Evolutionary conservation across 164 flowering plant species (phyloP).

Genomic region (Kalanchoe fedtschenkoi): DNA sequence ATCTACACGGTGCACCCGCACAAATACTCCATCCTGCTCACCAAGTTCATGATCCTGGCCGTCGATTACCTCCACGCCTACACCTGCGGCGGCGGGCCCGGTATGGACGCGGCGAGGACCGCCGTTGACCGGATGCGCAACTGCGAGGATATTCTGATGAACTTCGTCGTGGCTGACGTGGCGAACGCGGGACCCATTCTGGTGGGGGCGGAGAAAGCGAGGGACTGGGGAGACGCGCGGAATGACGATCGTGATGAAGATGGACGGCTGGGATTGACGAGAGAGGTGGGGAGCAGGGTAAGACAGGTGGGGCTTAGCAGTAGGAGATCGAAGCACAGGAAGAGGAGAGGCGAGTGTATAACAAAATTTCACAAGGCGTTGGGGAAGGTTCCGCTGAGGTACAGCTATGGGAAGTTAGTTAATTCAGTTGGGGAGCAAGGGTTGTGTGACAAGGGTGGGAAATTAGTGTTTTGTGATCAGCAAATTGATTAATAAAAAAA

Average conservation of each 20-base stretch:
- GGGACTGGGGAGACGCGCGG: slow-evolving; percentile 76
- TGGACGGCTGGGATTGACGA: slow-evolving; percentile 8
- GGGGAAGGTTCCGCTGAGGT: slow-evolving; percentile 72
- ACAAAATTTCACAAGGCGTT: slow-evolving; percentile 56
- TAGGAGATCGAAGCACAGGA: slow-evolving; percentile 57
- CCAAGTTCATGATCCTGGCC: slow-evolving; percentile 62
- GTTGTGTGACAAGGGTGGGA: slow-evolving; percentile 60
- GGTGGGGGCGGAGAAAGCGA: slow-evolving; percentile 50
- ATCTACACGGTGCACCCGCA: slow-evolving; percentile 75
- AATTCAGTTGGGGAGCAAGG: slow-evolving; percentile 69
- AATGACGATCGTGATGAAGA: slow-evolving; percentile 30
- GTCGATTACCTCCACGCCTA: slow-evolving; percentile 39
- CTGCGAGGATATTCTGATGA: slow-evolving; percentile 92
- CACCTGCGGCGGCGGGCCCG: slow-evolving; percentile 31
- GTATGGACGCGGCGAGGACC: slow-evolving; percentile 22
- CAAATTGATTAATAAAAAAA: slow-evolving; percentile 17
- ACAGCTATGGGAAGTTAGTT: slow-evolving; percentile 64
- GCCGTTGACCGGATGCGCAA: slow-evolving; percentile 49
- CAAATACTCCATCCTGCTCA: slow-evolving; percentile 64
- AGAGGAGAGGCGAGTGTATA: slow-evolving; percentile 75
- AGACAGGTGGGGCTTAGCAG: slow-evolving; percentile 68
- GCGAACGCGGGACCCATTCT: slow-evolving; percentile 43
- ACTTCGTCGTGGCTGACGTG: slow-evolving; percentile 58
- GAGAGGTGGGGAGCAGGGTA: slow-evolving; percentile 12
- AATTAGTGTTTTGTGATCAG: slow-evolving; percentile 60